Conservation (phyloP, 768 basidiomycete genomes). For the Leccinum pellstonianum region DNA sequence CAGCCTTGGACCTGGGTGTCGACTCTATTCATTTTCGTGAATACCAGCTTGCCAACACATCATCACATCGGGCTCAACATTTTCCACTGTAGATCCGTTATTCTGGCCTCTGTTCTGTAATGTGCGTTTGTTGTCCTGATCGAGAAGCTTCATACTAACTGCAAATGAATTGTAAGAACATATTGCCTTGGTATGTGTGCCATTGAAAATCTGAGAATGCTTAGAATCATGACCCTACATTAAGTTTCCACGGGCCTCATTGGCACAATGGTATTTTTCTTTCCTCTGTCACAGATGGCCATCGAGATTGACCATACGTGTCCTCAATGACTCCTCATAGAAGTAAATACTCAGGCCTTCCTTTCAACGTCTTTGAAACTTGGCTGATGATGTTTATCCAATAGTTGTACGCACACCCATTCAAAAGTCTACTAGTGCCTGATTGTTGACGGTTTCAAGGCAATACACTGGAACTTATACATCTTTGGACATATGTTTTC, state of each 20-base stretch:
- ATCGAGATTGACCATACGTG: too few species aligned
- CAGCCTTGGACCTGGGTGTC: slow-evolving; percentile 4
- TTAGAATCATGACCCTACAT: neutral
- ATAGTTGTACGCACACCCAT: neutral
- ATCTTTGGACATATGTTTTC: neutral
- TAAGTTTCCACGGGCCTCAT: neutral
- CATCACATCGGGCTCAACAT: too few species aligned
- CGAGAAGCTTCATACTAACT: neutral
- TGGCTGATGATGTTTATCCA: neutral
- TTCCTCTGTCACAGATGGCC: neutral
- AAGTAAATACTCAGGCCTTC: too few species aligned
- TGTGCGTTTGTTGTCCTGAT: neutral
- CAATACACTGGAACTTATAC: neutral
- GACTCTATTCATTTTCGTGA: neutral
- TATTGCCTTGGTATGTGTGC: neutral
- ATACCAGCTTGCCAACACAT: neutral
- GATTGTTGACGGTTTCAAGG: neutral
- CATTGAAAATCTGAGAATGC: neutral
- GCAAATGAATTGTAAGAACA: neutral
- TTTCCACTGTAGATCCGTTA: neutral
- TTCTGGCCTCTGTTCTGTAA: neutral
- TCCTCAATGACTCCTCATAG: too few species aligned
- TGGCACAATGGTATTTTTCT: neutral
- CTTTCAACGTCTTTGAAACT: too few species aligned
- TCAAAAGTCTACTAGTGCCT: neutral